A percentile compares a stretch with the other conserved stretches of the same genome.
phyloP scores from a whole-genome alignment of 306 rosid species.

The Oxytropis ochrocephala region DNA sequence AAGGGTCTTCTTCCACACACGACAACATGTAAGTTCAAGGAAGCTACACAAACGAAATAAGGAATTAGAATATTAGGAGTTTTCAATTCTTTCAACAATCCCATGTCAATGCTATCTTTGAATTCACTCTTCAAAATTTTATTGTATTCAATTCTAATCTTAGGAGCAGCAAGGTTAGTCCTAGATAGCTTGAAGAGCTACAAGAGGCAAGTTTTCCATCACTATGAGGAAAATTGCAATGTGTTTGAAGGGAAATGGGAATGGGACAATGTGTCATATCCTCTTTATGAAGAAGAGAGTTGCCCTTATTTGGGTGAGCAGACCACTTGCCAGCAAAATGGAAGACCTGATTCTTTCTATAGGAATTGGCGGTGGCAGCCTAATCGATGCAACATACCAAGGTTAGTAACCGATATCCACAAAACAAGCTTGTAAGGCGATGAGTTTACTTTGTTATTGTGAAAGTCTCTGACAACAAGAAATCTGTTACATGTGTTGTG shows the following conservation, averaged over 20 bases:
- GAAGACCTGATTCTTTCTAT: constrained; percentile 77
- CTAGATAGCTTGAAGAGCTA: constrained; percentile 54
- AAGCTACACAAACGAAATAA: neutral
- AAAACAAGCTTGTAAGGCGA: no score
- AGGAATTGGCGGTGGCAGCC: constrained; percentile 97
- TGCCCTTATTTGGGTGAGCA: constrained; percentile 88
- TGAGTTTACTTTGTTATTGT: no score
- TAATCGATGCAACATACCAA: constrained; percentile 66
- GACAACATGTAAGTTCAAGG: no score
- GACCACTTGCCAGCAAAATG: constrained; percentile 78
- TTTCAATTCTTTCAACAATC: neutral
- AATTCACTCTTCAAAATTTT: constrained; percentile 45
- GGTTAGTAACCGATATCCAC: constrained; percentile 29
- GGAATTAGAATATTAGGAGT: neutral
- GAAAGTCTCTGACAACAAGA: no score
- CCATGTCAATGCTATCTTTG: constrained; percentile 32
- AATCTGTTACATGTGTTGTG: no score
- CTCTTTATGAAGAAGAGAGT: constrained; percentile 63
- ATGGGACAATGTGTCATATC: constrained; percentile 78
- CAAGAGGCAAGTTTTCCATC: constrained; percentile 31
- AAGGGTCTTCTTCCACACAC: no score
- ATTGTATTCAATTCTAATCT: constrained; percentile 52
- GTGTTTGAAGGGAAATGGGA: constrained; percentile 81
- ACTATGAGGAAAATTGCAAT: constrained; percentile 47
- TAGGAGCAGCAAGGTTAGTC: constrained; percentile 52